A percentile compares a stretch with the other conserved stretches of the same genome.
Conservation (phyloP, 2,329 filamentous ascomycete genomes). For the Didymosphaeria variabile region DNA sequence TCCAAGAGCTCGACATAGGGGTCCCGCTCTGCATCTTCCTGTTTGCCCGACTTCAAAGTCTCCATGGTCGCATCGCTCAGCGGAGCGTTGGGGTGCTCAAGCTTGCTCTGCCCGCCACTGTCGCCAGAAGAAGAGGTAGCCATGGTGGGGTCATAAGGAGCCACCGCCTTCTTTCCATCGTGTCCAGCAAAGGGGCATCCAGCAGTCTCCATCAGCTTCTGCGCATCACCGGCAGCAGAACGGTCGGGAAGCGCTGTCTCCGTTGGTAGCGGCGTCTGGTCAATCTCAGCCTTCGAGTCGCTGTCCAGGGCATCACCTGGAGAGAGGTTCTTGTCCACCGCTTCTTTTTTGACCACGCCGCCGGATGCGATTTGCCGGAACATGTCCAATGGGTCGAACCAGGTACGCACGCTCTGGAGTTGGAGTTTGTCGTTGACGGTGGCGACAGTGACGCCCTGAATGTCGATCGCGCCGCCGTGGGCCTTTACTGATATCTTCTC, state of each 20-base stretch:
- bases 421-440: conserved; percentile 68
- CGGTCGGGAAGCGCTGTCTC: conserved; percentile 24
- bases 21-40: conserved; percentile 48
- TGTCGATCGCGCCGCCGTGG: conserved; percentile 68
- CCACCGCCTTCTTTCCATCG: conserved; percentile 15
- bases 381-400: conserved; percentile 73
- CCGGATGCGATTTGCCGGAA: conserved; percentile 69
- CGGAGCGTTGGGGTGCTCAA: conserved; percentile 36
- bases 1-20: conserved; percentile 42
- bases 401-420: conserved; percentile 68
- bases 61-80: conserved; percentile 32
- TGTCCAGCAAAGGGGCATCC: conserved; percentile 23
- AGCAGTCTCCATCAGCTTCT: conserved; percentile 16
- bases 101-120: conserved; percentile 41
- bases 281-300: conserved; percentile 19
- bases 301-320: conserved; percentile 39
- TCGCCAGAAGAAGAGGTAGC: conserved; percentile 15
- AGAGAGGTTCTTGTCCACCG: conserved; percentile 47
- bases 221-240: background rate
- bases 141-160: conserved; percentile 16
- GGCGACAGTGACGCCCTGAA: conserved; percentile 70
- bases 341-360: conserved; percentile 58
- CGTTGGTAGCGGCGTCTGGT: conserved; percentile 19
- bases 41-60: conserved; percentile 39
- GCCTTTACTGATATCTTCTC: conserved; percentile 70